Evolutionary conservation across 805 yeast species (phyloP), one percentile per base, ranked within the genome.

Genomic region (Metschnikowia continentalis): DNA sequence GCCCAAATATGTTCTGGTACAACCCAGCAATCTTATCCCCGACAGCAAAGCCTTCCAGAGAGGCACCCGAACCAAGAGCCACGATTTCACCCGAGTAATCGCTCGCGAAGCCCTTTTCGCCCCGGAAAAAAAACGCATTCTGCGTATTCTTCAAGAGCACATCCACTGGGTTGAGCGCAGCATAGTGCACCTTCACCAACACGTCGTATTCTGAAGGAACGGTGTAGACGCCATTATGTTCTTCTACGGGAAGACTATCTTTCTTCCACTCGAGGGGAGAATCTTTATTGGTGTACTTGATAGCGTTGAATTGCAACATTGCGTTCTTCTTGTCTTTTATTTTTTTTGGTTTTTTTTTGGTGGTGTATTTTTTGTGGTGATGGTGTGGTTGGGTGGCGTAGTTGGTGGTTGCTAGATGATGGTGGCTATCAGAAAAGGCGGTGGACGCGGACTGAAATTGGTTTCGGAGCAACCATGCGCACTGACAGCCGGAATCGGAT

Each of bases 121-220:
- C 53, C 11, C 42, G 30, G 38, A 53, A 49, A 11, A 58, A 19
- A 33, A 53, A 48, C 6, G 57, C 47, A 3, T 35, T 38, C 4
- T 61, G 55, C 3, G 61, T 37, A 19, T 57, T 52, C 37, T 65
- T 57, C 47, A 69, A 35, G 17, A 64, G 40, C 19, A 61, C 22
- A 47, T 71, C 75, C 14, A 68, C 60, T 2, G 74, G 74, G 49
- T 71, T 71, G 49, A 71, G 63, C 1, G 72, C 64, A 5, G 67
- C 69, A 11, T 65, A 51, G 35, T 61, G 64, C 23, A 69, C 61
- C 52, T 71, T 70, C 22, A 71, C 62, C 48, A 71, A 58, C 17
- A 68, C 57, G 20, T 62, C 49, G 45, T 59, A 46, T 5, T 54
- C 45, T 6, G 54, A 48, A 2, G 57, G 57, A 7, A 54, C 48